phyloP scores from a whole-genome alignment of 2,329 filamentous ascomycete genomes.

The Ophiostoma quercus region DNA sequence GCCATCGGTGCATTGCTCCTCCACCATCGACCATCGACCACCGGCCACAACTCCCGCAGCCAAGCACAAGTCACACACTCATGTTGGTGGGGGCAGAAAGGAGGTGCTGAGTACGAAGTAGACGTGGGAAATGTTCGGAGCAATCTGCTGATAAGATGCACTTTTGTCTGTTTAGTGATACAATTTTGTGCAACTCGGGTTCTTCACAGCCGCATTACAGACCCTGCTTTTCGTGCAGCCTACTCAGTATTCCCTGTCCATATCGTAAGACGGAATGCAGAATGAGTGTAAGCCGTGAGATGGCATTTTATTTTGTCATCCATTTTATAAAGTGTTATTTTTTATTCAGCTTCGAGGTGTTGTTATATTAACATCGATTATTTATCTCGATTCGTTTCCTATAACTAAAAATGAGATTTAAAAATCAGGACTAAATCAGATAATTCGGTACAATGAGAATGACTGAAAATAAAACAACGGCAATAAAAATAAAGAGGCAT shows the following conservation, averaged over 20 bases:
- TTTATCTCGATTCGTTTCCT: too few species aligned
- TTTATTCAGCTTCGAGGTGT: too few species aligned
- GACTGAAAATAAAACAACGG: too few species aligned
- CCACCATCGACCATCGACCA: not conserved
- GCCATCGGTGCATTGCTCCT: conserved; percentile 10
- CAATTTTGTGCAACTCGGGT: conserved; percentile 8
- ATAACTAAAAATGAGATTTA: too few species aligned
- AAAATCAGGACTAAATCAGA: too few species aligned
- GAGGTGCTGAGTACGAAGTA: too few species aligned
- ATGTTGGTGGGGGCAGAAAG: not conserved
- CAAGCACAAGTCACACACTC: not conserved
- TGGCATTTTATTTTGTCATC: not conserved
- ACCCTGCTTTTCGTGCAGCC: conserved; percentile 5
- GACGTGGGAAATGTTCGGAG: not conserved
- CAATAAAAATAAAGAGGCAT: too few species aligned
- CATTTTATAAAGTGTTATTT: too few species aligned
- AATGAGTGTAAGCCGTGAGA: not conserved
- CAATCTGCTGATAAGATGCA: not conserved
- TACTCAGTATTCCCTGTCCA: too few species aligned
- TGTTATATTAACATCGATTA: too few species aligned
- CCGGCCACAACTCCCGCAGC: not conserved
- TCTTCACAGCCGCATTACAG: conserved; percentile 15
- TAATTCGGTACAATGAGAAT: too few species aligned
- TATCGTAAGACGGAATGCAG: not conserved
- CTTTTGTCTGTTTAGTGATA: not conserved